A percentile compares a stretch with the other conserved stretches of the same genome.
Evolutionary conservation across 139 green algal species (phyloP).

Genomic region (Marvania coccoides): DNA sequence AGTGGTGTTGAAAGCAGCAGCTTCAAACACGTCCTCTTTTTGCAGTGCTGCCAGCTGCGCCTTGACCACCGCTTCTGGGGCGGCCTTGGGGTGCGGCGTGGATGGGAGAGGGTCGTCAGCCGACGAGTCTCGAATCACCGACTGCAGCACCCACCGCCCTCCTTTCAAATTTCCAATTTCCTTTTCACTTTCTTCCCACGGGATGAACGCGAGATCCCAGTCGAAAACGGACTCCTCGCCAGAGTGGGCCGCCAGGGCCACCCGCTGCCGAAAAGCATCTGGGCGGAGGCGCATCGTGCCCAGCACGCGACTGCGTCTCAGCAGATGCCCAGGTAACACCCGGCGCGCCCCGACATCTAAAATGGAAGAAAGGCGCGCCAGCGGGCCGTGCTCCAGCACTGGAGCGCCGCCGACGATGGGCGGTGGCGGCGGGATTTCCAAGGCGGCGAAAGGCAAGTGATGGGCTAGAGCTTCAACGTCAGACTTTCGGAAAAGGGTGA

Average conservation of each 20-base stretch:
- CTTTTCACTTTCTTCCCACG: not conserved
- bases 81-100: slow-evolving; percentile 15
- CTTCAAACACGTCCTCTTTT: slow-evolving; percentile 5
- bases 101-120: slow-evolving; percentile 2
- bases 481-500: slow-evolving; percentile 9
- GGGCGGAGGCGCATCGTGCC: slow-evolving; percentile 32
- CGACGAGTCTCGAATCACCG: not conserved
- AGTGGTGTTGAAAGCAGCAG: slow-evolving; percentile 7
- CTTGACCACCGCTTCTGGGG: slow-evolving; percentile 9
- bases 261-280: slow-evolving; percentile 15
- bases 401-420: not conserved
- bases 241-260: slow-evolving; percentile 32
- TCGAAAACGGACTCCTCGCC: slow-evolving; percentile 40
- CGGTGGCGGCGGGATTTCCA: not conserved
- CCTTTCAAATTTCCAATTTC: not conserved
- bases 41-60: slow-evolving; percentile 19
- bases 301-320: slow-evolving; percentile 49
- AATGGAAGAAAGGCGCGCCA: not conserved
- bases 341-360: slow-evolving; percentile 32
- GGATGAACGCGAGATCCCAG: slow-evolving; percentile 18
- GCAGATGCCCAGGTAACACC: slow-evolving; percentile 47
- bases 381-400: slow-evolving; percentile 11
- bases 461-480: slow-evolving; percentile 2
- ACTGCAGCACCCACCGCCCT: not conserved
- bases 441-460: not conserved